phyloP scores from a whole-genome alignment of 805 yeast species.

The Metschnikowia lochheadii region DNA sequence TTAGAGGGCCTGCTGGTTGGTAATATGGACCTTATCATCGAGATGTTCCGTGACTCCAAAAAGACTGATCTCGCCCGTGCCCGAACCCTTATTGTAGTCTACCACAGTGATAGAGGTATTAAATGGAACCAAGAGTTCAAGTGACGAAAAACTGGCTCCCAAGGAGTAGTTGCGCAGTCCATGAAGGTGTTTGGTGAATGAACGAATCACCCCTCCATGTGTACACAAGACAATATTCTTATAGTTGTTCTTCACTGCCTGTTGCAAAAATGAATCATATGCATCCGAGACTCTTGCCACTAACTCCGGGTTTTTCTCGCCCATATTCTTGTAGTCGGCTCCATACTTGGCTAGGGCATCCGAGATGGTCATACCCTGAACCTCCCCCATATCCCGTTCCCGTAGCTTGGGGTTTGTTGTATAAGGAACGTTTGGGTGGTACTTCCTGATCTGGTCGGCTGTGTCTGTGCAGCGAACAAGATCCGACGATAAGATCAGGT shows the following conservation, averaged over 20 bases:
- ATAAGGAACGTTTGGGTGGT: constrained; percentile 24
- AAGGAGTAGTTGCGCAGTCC: constrained; percentile 35
- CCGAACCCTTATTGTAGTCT: constrained; percentile 44
- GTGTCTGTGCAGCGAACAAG: constrained; percentile 62
- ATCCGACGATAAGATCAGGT: constrained; percentile 50
- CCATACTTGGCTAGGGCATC: constrained; percentile 68
- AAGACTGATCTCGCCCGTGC: constrained; percentile 42
- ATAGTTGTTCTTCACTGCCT: constrained; percentile 28
- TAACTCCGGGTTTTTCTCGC: constrained; percentile 53
- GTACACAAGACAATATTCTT: constrained; percentile 60
- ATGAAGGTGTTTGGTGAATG: constrained; percentile 50
- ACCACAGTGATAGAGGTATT: constrained; percentile 72
- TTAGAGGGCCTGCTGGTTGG: constrained; percentile 15
- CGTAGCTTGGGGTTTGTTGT: constrained; percentile 40
- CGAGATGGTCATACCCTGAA: constrained; percentile 66
- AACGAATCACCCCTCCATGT: constrained; percentile 80
- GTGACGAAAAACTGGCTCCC: constrained; percentile 34
- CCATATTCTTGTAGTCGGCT: constrained; percentile 53
- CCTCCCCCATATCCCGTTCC: constrained; percentile 72
- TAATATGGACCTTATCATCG: constrained; percentile 38
- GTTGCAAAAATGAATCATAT: constrained; percentile 41
- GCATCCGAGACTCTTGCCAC: constrained; percentile 45
- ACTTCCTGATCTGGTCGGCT: constrained; percentile 35
- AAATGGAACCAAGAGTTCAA: constrained; percentile 55
- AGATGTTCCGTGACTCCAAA: constrained; percentile 71